Evolutionary conservation across 2,329 filamentous ascomycete genomes (phyloP), one percentile per base, ranked within the genome.

Genomic region (Cytospora paraplurivora): DNA sequence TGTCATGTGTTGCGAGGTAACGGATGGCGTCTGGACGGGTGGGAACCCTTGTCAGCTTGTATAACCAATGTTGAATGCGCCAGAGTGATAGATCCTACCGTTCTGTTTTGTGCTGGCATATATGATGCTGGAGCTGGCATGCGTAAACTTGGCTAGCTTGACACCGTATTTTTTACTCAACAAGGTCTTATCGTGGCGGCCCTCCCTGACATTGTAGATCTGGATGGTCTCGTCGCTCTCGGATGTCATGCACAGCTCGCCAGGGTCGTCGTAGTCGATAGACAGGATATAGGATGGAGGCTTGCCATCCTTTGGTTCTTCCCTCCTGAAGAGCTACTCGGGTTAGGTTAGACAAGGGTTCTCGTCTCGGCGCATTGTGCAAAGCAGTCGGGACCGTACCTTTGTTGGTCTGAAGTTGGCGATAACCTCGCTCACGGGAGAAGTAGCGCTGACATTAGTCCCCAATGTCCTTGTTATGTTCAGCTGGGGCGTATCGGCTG

Each of bases 21-120:
- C 88, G 89, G 69, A 90, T 96, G 71, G 87, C 93, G 79, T 94
- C 90, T 89, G n/a, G n/a, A n/a, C n/a, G 63, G 21, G 12, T 33
- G 8, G 21, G 33, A 13, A 13, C 13, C 1, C 38, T 56, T 38
- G 41, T 63, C 57, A 59, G 57, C 47, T 13, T n/a, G 13, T 12
- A 7, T n/a, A n/a, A n/a, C n/a, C n/a, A n/a, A n/a, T n/a, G 6
- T 5, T 12, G n/a, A 15, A 33, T 8, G n/a, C 38, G n/a, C 7
- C 11, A 27, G 33, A 17, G 60, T 49, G 7, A 13, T 21, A 38
- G 21, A 38, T 17, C 79, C 66, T 80, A 92, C 90, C 85, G 72
- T 99, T 96, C 70, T 96, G 88, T 74, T 97, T 97, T 13, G 95
- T 99, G 74, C 92, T 96, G 58, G 95, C 93, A 72, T 98, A 97